Evolutionary conservation across 352 stramenopile species (phyloP).

Genomic region (Globisporangium nodosum): DNA sequence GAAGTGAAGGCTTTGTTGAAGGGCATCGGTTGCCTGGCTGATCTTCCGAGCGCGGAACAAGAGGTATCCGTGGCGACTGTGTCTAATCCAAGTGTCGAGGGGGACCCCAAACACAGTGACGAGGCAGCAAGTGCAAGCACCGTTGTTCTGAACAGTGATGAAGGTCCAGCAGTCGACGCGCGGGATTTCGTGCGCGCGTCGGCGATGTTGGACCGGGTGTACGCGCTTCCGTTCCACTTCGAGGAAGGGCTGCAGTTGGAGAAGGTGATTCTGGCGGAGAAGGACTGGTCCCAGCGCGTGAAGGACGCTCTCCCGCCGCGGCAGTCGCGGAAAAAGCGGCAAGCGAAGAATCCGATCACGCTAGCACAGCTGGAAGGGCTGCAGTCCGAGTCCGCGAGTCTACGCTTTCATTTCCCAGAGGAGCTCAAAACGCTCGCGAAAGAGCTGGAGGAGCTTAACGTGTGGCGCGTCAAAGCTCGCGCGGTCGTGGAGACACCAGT

Average conservation of each 20-base stretch:
- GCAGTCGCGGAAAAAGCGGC: slow-evolving; percentile 75
- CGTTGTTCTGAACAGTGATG: not conserved
- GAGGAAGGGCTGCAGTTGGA: slow-evolving; percentile 58
- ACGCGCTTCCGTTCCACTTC: slow-evolving; percentile 67
- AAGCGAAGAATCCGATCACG: slow-evolving; percentile 57
- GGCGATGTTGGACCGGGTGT: slow-evolving; percentile 55
- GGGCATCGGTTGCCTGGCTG: slow-evolving; percentile 37
- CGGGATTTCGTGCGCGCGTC: slow-evolving; percentile 43
- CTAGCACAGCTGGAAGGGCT: slow-evolving; percentile 50
- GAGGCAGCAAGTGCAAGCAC: not conserved
- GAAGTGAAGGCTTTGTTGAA: slow-evolving; percentile 51
- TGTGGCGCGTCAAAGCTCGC: slow-evolving; percentile 61
- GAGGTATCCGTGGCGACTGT: slow-evolving; percentile 5
- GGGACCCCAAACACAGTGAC: not conserved
- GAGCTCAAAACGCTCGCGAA: slow-evolving; percentile 69
- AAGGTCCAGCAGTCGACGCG: not conserved
- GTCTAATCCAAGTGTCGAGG: not conserved
- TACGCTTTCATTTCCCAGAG: slow-evolving; percentile 74
- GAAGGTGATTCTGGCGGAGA: slow-evolving; percentile 49
- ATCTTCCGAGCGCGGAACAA: not conserved
- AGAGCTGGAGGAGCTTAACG: slow-evolving; percentile 59
- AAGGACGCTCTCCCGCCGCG: slow-evolving; percentile 66
- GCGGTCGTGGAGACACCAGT: slow-evolving; percentile 39
- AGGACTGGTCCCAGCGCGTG: slow-evolving; percentile 62
- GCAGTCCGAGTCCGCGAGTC: slow-evolving; percentile 40